These are phyloP conservation scores for Taphrina sp. DNA, from an alignment of 1,139 yeast genomes.

Conservation along the genomic window DNA sequence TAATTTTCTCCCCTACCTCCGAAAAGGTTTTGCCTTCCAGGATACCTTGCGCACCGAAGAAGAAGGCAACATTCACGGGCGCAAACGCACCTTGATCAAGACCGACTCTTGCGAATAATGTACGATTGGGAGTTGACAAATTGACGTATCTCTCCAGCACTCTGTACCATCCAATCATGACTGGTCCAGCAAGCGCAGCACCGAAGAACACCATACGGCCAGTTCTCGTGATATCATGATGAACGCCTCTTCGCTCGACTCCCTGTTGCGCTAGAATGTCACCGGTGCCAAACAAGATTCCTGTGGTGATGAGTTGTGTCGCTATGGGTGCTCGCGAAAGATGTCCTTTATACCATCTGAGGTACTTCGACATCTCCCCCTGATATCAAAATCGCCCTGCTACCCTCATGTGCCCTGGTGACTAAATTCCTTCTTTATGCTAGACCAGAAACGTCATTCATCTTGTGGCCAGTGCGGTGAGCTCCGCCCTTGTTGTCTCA, in stretches of 20 bases:
- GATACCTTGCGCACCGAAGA: constrained; percentile 64
- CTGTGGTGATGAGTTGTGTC: constrained; percentile 41
- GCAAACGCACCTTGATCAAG: constrained; percentile 73
- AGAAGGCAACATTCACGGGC: constrained; percentile 68
- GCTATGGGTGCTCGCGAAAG: constrained; percentile 40
- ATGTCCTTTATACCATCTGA: constrained; percentile 37
- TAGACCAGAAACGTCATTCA: no score
- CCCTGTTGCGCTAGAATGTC: constrained; percentile 67
- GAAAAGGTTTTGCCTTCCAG: constrained; percentile 54
- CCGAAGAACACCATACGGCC: constrained; percentile 71
- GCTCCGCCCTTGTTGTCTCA: no score
- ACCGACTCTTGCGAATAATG: constrained; percentile 29
- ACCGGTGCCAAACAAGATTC: constrained; percentile 64
- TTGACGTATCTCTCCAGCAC: constrained; percentile 23
- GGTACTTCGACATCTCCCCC: constrained; percentile 34
- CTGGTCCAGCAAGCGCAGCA: constrained; percentile 69
- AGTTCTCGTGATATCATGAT: constrained; percentile 49
- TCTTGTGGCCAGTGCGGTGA: no score
- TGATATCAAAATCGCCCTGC: no score
- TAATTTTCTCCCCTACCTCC: constrained; percentile 41
- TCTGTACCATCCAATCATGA: constrained; percentile 47
- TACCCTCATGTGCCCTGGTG: no score
- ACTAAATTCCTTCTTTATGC: no score
- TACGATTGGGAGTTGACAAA: constrained; percentile 9
- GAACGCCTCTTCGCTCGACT: constrained; percentile 42